phyloP scores from a whole-genome alignment of 345 rosid genomes.

The Mangifera indica region DNA sequence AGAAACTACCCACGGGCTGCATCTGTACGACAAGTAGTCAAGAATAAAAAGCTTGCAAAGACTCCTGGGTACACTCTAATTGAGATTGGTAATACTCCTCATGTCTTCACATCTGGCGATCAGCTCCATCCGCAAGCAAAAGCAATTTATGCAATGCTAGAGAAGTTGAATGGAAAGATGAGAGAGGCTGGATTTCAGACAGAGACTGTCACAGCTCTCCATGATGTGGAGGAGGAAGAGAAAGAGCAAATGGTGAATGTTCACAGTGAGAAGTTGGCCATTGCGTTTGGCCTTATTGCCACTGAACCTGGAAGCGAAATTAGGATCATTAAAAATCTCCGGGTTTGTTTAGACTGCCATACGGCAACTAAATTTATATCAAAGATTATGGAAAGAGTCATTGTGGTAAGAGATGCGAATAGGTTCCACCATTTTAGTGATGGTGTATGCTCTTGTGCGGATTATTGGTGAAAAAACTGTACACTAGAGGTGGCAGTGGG shows the following conservation, averaged over 20 bases:
- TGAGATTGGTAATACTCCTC: slow-evolving; percentile 60
- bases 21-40: slow-evolving; percentile 58
- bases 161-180: slow-evolving; percentile 59
- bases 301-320: slow-evolving; percentile 68
- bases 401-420: slow-evolving; percentile 77
- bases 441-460: slow-evolving; percentile 79
- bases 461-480: slow-evolving; percentile 54
- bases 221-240: slow-evolving; percentile 90
- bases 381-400: slow-evolving; percentile 61
- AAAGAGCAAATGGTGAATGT: slow-evolving; percentile 64
- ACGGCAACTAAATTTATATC: slow-evolving; percentile 71
- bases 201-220: slow-evolving; percentile 58
- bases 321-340: slow-evolving; percentile 71
- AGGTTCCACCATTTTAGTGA: slow-evolving; percentile 80
- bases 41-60: slow-evolving; percentile 56
- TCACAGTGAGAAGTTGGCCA: slow-evolving; percentile 83
- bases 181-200: slow-evolving; percentile 72
- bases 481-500: too few relatives aligned
- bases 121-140: slow-evolving; percentile 59
- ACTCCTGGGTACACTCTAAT: slow-evolving; percentile 77
- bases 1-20: slow-evolving; percentile 72
- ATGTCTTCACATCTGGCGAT: slow-evolving; percentile 77
- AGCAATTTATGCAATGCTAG: slow-evolving; percentile 61
- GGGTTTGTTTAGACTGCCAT: slow-evolving; percentile 81
- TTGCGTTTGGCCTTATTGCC: slow-evolving; percentile 73